Base-by-base conservation (phyloP, 75 land plant species). In the Pinus tabuliformis region DNA sequence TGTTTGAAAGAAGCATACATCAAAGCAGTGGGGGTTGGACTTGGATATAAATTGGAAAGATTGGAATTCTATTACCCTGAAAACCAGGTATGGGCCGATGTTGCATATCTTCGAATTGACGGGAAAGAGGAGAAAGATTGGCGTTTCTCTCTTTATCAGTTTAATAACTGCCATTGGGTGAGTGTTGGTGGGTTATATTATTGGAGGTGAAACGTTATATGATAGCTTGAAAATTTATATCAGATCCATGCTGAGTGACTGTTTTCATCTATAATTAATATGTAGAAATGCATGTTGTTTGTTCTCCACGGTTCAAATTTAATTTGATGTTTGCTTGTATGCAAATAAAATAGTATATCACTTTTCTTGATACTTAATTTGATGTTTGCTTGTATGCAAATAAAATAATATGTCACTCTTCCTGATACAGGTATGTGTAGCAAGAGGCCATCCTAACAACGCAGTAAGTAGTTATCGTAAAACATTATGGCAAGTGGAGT, bases 1-100 rank as follows among this genome's bases (percentile, higher is more conserved):
- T 89, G 89, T 62, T 77, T 96, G 82, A 96, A 96, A 80, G 99
- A 96, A 83, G 91, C 99, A 57, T 96, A 83, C 76, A 84, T 91
- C 66, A 96, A 96, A 80, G 96, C 96, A 3, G 80, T 91, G 16
- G 99, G 99, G 12, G 81, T 82, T 81, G 99, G 99, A 33, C 56
- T 96, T 37, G 88, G 89, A 5, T 88, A 71, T 73, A 78, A 86
- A 14, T 75, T 96, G 64, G 85, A 85, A 30, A 84, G 88, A 63
- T 74, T 88, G 72, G 99, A 96, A 70, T 90, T 96, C 77, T 87
- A 78, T 74, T 91, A 89, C 64, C 85, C 75, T 26, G 77, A 62
- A 14, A 58, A 62, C 28, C 49, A 78, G 24, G 73, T 77, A 16
- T 93, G 98, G 96, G 73, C 73, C 13, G 64, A 88, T 58, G 78